Base-by-base conservation (phyloP, 495 filamentous ascomycete genomes). In the Gamarada debralockiae region DNA sequence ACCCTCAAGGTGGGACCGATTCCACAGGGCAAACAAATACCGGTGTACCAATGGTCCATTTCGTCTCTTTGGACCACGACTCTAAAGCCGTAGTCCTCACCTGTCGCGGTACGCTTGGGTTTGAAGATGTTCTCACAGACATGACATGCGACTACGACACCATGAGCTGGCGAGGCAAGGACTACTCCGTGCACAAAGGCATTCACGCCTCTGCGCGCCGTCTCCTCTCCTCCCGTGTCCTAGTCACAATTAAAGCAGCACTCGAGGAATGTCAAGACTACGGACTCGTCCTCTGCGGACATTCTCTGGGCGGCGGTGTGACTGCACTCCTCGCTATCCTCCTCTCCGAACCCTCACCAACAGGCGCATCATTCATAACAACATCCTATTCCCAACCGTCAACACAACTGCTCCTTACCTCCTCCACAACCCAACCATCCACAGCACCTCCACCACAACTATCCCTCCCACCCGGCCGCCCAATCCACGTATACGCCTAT, bases 91-190 rank as follows among this genome's bases (percentile, higher is more conserved):
- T 92, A 7, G 86, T 91, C 0, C 73, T 92, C 8, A 85, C 85
- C 3, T 85, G 89, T 22, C 76, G 87, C 12, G 87, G 87, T 0
- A 92, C 87, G 0, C 76, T 90, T 45, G 87, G 87, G 0, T 89
- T 92, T 55, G 86, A 91, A 59, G 87, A 92, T 57, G 80, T 90
- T 12, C 74, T 92, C 14, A 87, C 86, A 10, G 87, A 92, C 57
- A 82, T 90, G 78, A 86, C 85, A 29, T 92, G 87, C 63, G 87
- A 90, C 50, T 92, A 88, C 52, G 86, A 89, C 56, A 80, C 85
- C 43, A 74, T 92, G 0, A 56, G 73, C 25, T 86, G 85, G 76
- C 78, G 83, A 44, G 85, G 84, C 13, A 79, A 73, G 44, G 63
- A 63, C 2, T 90, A 89, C 69, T 83, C 84, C 48, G 86, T 90